A percentile compares a stretch with the other conserved stretches of the same genome.
Evolutionary conservation across 2,329 filamentous ascomycete genomes (phyloP).

Genomic region (Penicillium griseofulvum): DNA sequence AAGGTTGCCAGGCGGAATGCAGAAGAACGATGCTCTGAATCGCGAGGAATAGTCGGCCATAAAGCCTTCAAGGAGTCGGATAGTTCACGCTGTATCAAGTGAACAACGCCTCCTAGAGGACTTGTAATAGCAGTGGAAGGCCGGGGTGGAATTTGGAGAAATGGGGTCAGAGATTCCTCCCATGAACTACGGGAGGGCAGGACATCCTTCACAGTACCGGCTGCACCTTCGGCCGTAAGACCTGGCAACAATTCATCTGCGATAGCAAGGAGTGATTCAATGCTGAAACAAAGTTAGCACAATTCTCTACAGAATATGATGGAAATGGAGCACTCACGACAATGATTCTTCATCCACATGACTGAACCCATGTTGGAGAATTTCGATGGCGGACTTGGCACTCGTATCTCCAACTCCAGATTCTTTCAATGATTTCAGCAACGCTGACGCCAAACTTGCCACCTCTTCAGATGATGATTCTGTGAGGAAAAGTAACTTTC

Average conservation of each 20-base stretch:
- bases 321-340: constrained; percentile 39
- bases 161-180: constrained; percentile 58
- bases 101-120: constrained; percentile 66
- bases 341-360: constrained; percentile 45
- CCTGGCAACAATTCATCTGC: constrained; percentile 49
- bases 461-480: constrained; percentile 55
- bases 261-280: constrained; percentile 57
- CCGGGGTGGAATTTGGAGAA: constrained; percentile 45
- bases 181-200: constrained; percentile 66
- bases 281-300: constrained; percentile 34
- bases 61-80: constrained; percentile 24
- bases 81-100: constrained; percentile 53
- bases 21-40: constrained; percentile 68
- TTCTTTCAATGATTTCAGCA: constrained; percentile 35
- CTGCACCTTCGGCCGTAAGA: constrained; percentile 25
- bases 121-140: constrained; percentile 72
- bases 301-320: constrained; percentile 28
- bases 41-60: constrained; percentile 49
- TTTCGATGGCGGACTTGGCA: constrained; percentile 49
- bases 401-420: constrained; percentile 40
- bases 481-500: constrained; percentile 52
- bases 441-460: constrained; percentile 40
- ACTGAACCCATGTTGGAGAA: constrained; percentile 53
- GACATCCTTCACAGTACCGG: constrained; percentile 44
- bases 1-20: constrained; percentile 75